These are phyloP conservation scores for Pezicula carpinea DNA, from an alignment of 2,329 filamentous ascomycete species.

Conservation along the genomic window DNA sequence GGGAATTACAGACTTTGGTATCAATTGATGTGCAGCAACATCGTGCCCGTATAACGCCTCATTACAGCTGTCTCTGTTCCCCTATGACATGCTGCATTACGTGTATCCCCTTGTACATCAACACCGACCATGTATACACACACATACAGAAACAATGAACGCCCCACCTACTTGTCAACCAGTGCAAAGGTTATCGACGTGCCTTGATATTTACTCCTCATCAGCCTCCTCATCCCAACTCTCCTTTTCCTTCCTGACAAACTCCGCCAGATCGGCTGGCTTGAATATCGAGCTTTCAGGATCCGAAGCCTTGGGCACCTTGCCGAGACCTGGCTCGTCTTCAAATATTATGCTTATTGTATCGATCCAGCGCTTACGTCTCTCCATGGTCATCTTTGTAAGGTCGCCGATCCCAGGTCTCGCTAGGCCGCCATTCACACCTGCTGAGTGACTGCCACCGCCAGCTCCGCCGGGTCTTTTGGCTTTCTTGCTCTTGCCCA, in stretches of 20 bases:
- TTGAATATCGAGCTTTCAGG: conserved; percentile 69
- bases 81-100: too few species aligned
- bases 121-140: too few species aligned
- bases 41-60: too few species aligned
- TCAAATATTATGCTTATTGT: conserved; percentile 89
- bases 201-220: too few species aligned
- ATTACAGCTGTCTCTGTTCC: too few species aligned
- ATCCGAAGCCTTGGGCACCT: conserved; percentile 64
- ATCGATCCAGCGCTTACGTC: conserved; percentile 82
- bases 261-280: conserved; percentile 63
- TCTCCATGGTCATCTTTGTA: conserved; percentile 88
- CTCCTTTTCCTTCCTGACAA: conserved; percentile 79
- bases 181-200: too few species aligned
- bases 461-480: conserved; percentile 73
- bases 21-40: too few species aligned
- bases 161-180: too few species aligned
- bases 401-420: conserved; percentile 85
- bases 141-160: too few species aligned
- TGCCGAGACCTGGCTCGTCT: conserved; percentile 64
- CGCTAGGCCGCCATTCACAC: conserved; percentile 56
- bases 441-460: conserved; percentile 60
- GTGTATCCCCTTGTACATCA: too few species aligned
- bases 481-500: conserved; percentile 91
- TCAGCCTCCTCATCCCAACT: conserved; percentile 62
- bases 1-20: too few species aligned